These are phyloP conservation scores for Myxozyma nipponensis DNA, from an alignment of 805 yeast genomes.

Conservation along the genomic window DNA sequence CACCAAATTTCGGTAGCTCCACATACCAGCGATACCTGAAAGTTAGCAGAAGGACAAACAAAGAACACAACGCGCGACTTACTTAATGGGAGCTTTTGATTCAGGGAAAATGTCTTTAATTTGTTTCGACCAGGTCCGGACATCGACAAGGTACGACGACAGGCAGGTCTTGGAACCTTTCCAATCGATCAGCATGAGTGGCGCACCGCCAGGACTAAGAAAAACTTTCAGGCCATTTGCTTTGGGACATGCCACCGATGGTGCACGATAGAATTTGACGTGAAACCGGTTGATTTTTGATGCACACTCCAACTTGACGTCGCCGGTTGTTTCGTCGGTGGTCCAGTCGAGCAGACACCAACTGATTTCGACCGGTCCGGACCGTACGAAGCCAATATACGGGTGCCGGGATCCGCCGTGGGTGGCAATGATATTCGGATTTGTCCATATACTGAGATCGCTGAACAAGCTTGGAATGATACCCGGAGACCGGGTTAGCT, in stretches of 20 bases:
- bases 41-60: too few species aligned
- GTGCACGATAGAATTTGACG: not conserved
- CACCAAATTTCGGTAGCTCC: too few species aligned
- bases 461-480: not conserved
- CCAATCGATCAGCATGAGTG: not conserved
- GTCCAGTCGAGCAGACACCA: not conserved
- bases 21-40: too few species aligned
- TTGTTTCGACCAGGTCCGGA: not conserved
- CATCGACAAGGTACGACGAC: not conserved
- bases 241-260: not conserved
- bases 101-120: not conserved
- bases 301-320: not conserved
- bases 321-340: not conserved
- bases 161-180: not conserved
- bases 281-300: not conserved
- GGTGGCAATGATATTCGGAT: not conserved
- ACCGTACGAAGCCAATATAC: not conserved
- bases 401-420: not conserved
- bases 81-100: not conserved
- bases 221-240: not conserved
- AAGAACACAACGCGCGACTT: too few species aligned
- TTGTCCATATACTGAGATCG: not conserved
- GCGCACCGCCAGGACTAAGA: not conserved
- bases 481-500: not conserved
- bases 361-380: not conserved